phyloP scores from a whole-genome alignment of 371 early-diverging fungal genomes.

The Batkoa obscura region DNA sequence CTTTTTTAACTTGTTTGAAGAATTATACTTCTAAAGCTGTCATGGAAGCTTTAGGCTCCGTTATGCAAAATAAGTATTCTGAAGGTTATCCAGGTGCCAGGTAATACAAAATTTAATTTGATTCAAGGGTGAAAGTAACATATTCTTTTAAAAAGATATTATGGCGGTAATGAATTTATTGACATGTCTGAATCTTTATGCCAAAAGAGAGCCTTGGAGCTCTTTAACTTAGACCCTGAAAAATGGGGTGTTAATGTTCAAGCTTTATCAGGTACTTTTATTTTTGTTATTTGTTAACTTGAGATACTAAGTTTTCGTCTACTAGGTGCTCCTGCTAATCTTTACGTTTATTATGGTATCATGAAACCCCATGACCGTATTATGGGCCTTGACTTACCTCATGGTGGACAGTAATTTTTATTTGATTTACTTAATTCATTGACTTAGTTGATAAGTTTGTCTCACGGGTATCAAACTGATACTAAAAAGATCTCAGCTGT shows the following conservation, averaged over 20 bases:
- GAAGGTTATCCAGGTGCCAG: constrained; percentile 97
- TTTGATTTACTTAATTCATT: not conserved
- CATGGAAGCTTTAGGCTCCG: constrained; percentile 91
- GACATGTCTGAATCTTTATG: constrained; percentile 92
- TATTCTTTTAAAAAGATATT: constrained; percentile 36
- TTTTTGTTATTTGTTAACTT: not conserved
- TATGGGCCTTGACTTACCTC: constrained; percentile 97
- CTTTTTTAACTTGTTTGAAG: constrained; percentile 18
- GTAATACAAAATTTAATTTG: constrained; percentile 13
- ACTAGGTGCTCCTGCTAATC: constrained; percentile 85
- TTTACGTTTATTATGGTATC: constrained; percentile 92
- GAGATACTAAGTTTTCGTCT: not conserved
- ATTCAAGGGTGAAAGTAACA: not conserved
- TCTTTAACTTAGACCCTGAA: constrained; percentile 68
- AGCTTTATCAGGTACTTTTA: constrained; percentile 62
- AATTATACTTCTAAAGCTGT: constrained; percentile 96
- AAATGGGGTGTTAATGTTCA: constrained; percentile 99
- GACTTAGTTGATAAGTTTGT: constrained; percentile 36
- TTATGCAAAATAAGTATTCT: constrained; percentile 99
- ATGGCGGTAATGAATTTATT: constrained; percentile 98
- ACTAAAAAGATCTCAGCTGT: constrained; percentile 95
- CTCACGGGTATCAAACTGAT: constrained; percentile 97
- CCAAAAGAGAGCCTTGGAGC: constrained; percentile 87
- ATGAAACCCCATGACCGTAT: constrained; percentile 95
- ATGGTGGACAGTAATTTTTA: constrained; percentile 92